phyloP scores from a whole-genome alignment of 2,329 filamentous ascomycete species.

The Cadophora luteo-olivacea region DNA sequence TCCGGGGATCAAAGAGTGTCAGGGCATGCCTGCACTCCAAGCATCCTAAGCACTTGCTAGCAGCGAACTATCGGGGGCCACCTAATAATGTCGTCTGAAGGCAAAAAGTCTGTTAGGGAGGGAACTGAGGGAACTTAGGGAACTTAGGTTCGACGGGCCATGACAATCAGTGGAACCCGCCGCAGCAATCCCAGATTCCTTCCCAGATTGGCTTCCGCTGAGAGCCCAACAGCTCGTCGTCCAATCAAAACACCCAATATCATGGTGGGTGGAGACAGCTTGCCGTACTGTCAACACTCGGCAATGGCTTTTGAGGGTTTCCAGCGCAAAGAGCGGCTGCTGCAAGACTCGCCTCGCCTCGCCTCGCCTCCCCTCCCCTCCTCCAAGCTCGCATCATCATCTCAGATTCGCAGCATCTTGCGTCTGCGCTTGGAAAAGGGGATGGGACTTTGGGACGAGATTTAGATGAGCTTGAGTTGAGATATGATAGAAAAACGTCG shows the following conservation, averaged over 20 bases:
- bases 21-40: neutral
- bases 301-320: constrained; percentile 14
- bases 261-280: constrained; percentile 2
- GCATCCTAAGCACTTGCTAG: neutral
- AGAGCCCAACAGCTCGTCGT: constrained; percentile 31
- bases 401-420: neutral
- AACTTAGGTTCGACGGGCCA: neutral
- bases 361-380: too few species aligned
- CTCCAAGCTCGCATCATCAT: constrained; percentile 15
- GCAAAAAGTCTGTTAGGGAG: neutral
- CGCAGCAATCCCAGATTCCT: constrained; percentile 5
- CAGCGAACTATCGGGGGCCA: constrained; percentile 9
- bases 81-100: constrained; percentile 3
- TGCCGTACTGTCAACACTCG: neutral
- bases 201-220: constrained; percentile 8
- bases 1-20: too few species aligned
- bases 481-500: constrained; percentile 14
- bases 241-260: constrained; percentile 23
- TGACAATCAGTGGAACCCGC: constrained; percentile 16
- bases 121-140: too few species aligned
- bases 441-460: constrained; percentile 13
- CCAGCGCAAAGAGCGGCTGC: constrained; percentile 26
- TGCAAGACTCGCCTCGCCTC: neutral
- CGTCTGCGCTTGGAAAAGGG: neutral
- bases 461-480: constrained; percentile 15